phyloP scores from a whole-genome alignment of 2,329 filamentous ascomycete species.

The Neoarthrinium moseri region DNA sequence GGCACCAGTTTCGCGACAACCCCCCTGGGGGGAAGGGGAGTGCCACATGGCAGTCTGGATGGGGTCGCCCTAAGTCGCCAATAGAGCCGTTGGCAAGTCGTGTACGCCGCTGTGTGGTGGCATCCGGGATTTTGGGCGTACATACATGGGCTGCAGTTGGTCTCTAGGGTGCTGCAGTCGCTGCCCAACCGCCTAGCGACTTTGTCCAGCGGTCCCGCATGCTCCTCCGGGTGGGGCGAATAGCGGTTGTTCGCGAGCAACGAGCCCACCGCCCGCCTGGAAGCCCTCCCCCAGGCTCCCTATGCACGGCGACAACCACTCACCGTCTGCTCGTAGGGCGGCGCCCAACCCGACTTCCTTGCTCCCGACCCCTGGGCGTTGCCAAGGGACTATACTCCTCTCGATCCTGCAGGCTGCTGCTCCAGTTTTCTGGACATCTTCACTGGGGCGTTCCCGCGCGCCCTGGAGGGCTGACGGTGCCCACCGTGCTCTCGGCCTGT shows the following conservation, averaged over 20 bases:
- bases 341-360: too few species aligned
- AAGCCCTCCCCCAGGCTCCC: too few species aligned
- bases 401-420: too few species aligned
- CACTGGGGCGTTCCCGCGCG: not conserved
- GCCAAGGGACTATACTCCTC: too few species aligned
- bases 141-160: slow-evolving; percentile 3
- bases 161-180: not conserved
- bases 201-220: not conserved
- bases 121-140: slow-evolving; percentile 8
- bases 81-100: slow-evolving; percentile 3
- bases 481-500: not conserved
- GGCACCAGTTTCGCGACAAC: not conserved
- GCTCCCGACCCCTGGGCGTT: not conserved
- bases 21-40: not conserved
- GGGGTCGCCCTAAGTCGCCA: not conserved
- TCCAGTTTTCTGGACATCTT: not conserved
- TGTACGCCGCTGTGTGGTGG: slow-evolving; percentile 9
- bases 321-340: too few species aligned
- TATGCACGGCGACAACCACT: too few species aligned
- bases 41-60: slow-evolving; percentile 2
- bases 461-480: not conserved
- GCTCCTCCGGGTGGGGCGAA: too few species aligned
- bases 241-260: too few species aligned
- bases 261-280: too few species aligned
- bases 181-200: not conserved